These are phyloP conservation scores for Naumovozyma baii DNA, from an alignment of 805 yeast species.

Conservation along the genomic window DNA sequence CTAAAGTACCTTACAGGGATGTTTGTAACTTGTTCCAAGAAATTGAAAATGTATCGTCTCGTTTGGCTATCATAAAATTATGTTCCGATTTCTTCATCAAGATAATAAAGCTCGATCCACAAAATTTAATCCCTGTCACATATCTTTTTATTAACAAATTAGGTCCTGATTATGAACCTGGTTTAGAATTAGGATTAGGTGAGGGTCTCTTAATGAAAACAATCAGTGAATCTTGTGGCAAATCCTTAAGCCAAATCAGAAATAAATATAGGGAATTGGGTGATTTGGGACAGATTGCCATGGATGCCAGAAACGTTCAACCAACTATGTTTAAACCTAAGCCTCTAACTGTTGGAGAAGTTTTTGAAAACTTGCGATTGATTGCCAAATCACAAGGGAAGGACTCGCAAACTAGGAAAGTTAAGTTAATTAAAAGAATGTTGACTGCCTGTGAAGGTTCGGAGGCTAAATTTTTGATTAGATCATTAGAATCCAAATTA, in stretches of 20 bases:
- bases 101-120: slow-evolving; percentile 46
- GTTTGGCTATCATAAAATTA: slow-evolving; percentile 70
- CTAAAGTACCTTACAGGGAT: slow-evolving; percentile 29
- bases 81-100: slow-evolving; percentile 65
- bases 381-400: slow-evolving; percentile 75
- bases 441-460: slow-evolving; percentile 74
- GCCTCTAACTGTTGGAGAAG: slow-evolving; percentile 61
- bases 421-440: slow-evolving; percentile 70
- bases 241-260: slow-evolving; percentile 60
- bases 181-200: slow-evolving; percentile 86
- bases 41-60: slow-evolving; percentile 70
- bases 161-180: slow-evolving; percentile 90
- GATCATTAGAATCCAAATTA: slow-evolving; percentile 86
- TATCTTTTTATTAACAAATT: slow-evolving; percentile 79
- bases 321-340: slow-evolving; percentile 90
- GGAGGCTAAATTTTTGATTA: slow-evolving; percentile 83
- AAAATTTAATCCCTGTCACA: slow-evolving; percentile 55
- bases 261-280: slow-evolving; percentile 71
- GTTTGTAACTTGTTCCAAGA: slow-evolving; percentile 59
- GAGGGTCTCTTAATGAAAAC: slow-evolving; percentile 84
- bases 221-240: slow-evolving; percentile 81
- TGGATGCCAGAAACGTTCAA: slow-evolving; percentile 71
- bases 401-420: slow-evolving; percentile 71
- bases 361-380: slow-evolving; percentile 60
- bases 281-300: slow-evolving; percentile 85